These are phyloP conservation scores for Boletus insuetus DNA, from an alignment of 768 basidiomycete species.

Conservation along the genomic window DNA sequence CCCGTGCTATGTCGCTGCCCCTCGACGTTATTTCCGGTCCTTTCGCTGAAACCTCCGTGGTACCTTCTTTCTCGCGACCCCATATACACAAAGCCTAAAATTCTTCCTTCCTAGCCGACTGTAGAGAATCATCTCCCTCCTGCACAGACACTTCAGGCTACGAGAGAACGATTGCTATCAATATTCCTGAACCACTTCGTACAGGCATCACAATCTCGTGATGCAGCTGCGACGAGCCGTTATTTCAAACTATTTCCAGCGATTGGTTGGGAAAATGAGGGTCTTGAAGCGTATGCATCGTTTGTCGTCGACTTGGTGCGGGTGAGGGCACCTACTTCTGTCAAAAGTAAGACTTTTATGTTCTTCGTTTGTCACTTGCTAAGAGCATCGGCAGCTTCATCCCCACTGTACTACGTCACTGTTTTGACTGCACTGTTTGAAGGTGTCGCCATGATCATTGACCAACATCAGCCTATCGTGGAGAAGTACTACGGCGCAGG, in stretches of 20 bases:
- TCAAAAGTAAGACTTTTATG: conserved; percentile 60
- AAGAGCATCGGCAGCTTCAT: conserved; percentile 60
- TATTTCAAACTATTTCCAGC: conserved; percentile 98
- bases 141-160: conserved; percentile 71
- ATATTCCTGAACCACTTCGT: conserved; percentile 82
- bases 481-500: conserved; percentile 96
- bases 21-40: conserved; percentile 72
- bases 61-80: conserved; percentile 37
- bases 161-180: conserved; percentile 69
- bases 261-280: conserved; percentile 91
- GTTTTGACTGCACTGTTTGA: conserved; percentile 91
- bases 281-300: conserved; percentile 85
- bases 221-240: conserved; percentile 84
- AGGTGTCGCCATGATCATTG: conserved; percentile 91
- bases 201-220: conserved; percentile 73
- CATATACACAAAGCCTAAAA: background rate
- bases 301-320: conserved; percentile 92
- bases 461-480: conserved; percentile 96
- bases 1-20: conserved; percentile 85
- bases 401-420: conserved; percentile 88
- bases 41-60: conserved; percentile 87
- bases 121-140: conserved; percentile 86
- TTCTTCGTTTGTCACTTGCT: conserved; percentile 10
- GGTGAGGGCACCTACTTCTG: conserved; percentile 70
- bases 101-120: conserved; percentile 63